Percentiles rank a stretch among this genome's conserved stretches.
These are phyloP conservation scores for Tricholoma bakamatsutake DNA, from an alignment of 768 basidiomycete species.

Conservation along the genomic window DNA sequence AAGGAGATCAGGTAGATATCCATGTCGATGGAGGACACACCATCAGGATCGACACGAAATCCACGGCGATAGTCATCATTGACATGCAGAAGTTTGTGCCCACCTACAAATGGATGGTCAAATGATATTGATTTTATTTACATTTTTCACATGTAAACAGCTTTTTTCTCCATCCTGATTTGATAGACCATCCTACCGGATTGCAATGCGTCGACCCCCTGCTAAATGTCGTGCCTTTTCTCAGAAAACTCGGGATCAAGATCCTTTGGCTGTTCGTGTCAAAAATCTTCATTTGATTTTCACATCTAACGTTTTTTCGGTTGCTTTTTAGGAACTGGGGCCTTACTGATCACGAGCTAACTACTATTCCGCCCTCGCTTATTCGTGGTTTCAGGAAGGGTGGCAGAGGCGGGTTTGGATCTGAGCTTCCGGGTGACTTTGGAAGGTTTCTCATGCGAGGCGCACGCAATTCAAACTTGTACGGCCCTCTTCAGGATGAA, in stretches of 20 bases:
- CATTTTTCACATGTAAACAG: conserved; percentile 22
- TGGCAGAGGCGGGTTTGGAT: conserved; percentile 46
- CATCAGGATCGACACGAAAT: conserved; percentile 43
- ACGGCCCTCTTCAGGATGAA: conserved; percentile 55
- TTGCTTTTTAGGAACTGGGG: conserved; percentile 57
- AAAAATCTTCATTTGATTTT: conserved; percentile 29
- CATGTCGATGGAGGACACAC: conserved; percentile 45
- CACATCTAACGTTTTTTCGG: background rate
- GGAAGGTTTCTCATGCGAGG: conserved; percentile 57
- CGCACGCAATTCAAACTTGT: conserved; percentile 51
- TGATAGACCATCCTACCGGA: conserved; percentile 49
- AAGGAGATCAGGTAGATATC: conserved; percentile 44
- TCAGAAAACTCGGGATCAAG: conserved; percentile 36
- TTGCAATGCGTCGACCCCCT: conserved; percentile 53
- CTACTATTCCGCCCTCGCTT: conserved; percentile 55
- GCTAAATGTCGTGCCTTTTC: conserved; percentile 38
- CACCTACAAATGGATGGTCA: background rate
- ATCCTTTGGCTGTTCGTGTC: conserved; percentile 25
- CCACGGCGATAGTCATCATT: conserved; percentile 54
- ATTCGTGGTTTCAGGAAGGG: conserved; percentile 48
- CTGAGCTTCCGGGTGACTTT: conserved; percentile 45
- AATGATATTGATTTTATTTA: background rate
- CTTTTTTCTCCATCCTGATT: conserved; percentile 60
- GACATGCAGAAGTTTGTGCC: conserved; percentile 67
- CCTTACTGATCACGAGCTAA: conserved; percentile 56